Conservation (phyloP, 2,329 filamentous ascomycete genomes). For the Cordyceps fumosorosea region DNA sequence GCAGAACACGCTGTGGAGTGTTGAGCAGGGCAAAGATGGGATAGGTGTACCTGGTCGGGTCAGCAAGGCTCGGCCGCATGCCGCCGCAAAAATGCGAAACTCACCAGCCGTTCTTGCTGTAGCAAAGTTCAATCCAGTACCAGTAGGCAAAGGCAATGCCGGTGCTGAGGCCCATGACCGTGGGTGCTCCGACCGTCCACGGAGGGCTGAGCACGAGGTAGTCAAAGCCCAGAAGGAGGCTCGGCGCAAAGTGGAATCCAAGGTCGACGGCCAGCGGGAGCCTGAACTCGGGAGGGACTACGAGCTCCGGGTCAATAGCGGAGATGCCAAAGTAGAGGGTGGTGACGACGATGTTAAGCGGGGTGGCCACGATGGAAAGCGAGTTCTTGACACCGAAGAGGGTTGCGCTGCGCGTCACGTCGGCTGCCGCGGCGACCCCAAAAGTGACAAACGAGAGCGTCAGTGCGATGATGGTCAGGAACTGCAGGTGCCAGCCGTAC, state of each 20-base stretch:
- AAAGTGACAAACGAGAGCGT: conserved; percentile 56
- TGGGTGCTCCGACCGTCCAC: conserved; percentile 58
- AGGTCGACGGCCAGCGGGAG: conserved; percentile 52
- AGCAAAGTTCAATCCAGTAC: conserved; percentile 72
- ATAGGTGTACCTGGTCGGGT: conserved; percentile 65
- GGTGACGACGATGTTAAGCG: conserved; percentile 64
- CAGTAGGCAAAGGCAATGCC: conserved; percentile 62
- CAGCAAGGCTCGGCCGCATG: conserved; percentile 1
- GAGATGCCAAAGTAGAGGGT: conserved; percentile 67
- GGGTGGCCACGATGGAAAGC: conserved; percentile 58
- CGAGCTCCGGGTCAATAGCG: conserved; percentile 45
- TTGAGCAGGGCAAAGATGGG: conserved; percentile 69
- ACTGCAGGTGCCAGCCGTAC: conserved; percentile 64
- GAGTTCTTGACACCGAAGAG: conserved; percentile 63
- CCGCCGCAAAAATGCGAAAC: conserved; percentile 20
- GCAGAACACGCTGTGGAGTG: conserved; percentile 55
- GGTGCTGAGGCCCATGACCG: conserved; percentile 52
- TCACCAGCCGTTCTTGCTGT: conserved; percentile 57
- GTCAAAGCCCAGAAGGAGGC: conserved; percentile 58
- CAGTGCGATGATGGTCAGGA: conserved; percentile 68
- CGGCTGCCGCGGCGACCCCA: conserved; percentile 53
- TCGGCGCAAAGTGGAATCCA: conserved; percentile 60
- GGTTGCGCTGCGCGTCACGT: conserved; percentile 50
- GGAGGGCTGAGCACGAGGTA: conserved; percentile 64
- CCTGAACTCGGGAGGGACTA: conserved; percentile 49